phyloP scores from a whole-genome alignment of 257 asterid species.

The Linaria vulgaris region DNA sequence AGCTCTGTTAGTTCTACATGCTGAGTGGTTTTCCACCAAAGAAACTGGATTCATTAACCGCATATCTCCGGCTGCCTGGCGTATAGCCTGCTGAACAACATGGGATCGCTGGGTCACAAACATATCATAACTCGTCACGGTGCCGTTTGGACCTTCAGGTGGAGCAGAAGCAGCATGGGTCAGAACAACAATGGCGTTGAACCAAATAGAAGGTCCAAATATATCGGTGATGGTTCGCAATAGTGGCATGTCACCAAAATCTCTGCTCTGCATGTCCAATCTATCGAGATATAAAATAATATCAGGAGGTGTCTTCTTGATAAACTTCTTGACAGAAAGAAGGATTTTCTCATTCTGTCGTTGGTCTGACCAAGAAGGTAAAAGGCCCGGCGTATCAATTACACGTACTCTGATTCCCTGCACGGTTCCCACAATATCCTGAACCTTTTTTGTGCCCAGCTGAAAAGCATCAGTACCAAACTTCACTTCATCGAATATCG shows the following conservation, averaged over 20 bases:
- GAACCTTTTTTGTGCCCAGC: conserved; percentile 84
- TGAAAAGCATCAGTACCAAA: conserved; percentile 89
- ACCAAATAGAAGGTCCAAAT: conserved; percentile 96
- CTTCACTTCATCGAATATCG: conserved; percentile 84
- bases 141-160: conserved; percentile 93
- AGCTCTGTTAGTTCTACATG: conserved; percentile 95
- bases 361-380: conserved; percentile 97
- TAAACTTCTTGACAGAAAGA: conserved; percentile 69
- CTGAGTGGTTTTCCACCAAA: conserved; percentile 93
- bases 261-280: conserved; percentile 92
- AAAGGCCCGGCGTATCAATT: conserved; percentile 94
- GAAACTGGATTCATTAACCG: conserved; percentile 97
- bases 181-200: conserved; percentile 94
- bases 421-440: conserved; percentile 94
- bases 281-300: conserved; percentile 94
- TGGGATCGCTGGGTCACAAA: conserved; percentile 96
- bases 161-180: conserved; percentile 99
- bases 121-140: conserved; percentile 88
- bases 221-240: conserved; percentile 83
- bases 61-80: conserved; percentile 97
- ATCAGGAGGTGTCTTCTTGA: conserved; percentile 89
- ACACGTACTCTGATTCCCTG: conserved; percentile 96
- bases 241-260: conserved; percentile 86
- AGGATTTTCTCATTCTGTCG: conserved; percentile 84
- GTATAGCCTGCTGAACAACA: conserved; percentile 94